A percentile compares a stretch with the other conserved stretches of the same genome.
phyloP scores from a whole-genome alignment of 2,329 filamentous ascomycete species.

The Fusarium torreyae region DNA sequence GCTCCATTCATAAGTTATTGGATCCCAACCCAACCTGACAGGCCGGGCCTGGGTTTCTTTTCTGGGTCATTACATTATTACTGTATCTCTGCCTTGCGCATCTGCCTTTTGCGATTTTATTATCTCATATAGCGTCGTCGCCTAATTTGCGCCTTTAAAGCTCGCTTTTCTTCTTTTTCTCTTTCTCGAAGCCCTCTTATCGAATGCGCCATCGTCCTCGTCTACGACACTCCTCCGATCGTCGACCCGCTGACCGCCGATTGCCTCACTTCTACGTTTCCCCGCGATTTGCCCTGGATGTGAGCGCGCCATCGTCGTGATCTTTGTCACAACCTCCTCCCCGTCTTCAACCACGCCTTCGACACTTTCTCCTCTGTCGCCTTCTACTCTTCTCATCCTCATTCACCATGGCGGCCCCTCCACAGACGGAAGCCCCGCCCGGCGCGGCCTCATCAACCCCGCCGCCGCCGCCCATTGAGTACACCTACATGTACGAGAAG shows the following conservation, averaged over 20 bases:
- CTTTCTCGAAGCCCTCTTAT: neutral
- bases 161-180: neutral
- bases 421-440: conserved; percentile 44
- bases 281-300: conserved; percentile 44
- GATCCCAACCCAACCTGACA: conserved; percentile 36
- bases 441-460: conserved; percentile 42
- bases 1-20: conserved; percentile 37
- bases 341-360: conserved; percentile 7
- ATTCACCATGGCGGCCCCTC: conserved; percentile 47
- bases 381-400: conserved; percentile 1
- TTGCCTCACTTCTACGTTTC: conserved; percentile 37
- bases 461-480: conserved; percentile 58
- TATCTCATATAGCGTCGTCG: conserved; percentile 4
- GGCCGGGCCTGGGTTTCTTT: conserved; percentile 10
- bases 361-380: neutral
- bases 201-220: conserved; percentile 40
- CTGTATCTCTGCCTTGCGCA: conserved; percentile 11
- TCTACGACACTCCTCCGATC: conserved; percentile 28
- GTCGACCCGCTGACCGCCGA: conserved; percentile 43
- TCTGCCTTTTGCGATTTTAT: conserved; percentile 19
- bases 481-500: conserved; percentile 77
- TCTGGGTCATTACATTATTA: conserved; percentile 10
- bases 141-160: conserved; percentile 1
- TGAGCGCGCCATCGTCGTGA: conserved; percentile 29
- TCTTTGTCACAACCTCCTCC: conserved; percentile 9